Conservation (phyloP, 768 basidiomycete species). For the Sarcomyxa edulis region DNA sequence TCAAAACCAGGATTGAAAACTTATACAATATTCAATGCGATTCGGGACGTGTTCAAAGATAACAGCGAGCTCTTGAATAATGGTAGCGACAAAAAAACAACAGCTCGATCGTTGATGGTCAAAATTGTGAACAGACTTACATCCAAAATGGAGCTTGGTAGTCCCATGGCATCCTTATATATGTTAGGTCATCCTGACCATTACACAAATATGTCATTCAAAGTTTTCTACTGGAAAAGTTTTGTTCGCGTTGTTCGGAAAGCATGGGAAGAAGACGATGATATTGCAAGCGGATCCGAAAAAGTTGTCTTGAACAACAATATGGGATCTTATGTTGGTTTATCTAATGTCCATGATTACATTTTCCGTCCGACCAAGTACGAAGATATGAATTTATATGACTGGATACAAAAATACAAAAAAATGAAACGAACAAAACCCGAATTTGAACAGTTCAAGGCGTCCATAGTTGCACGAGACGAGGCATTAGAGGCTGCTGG, state of each 20-base stretch:
- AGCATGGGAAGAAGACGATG: constrained; percentile 8
- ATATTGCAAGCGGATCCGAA: constrained; percentile 8
- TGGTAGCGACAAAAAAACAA: constrained; percentile 5
- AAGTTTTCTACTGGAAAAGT: constrained; percentile 9
- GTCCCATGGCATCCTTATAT: constrained; percentile 20
- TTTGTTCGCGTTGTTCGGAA: constrained; percentile 13
- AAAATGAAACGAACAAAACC: neutral
- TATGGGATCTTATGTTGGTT: constrained; percentile 11
- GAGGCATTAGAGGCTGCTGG: no score
- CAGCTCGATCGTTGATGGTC: constrained; percentile 16
- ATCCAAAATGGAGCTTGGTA: constrained; percentile 23
- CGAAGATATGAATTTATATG: constrained; percentile 20
- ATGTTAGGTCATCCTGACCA: constrained; percentile 23
- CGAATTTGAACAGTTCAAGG: no score
- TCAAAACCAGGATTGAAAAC: constrained; percentile 20
- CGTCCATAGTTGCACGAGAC: no score
- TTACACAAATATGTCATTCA: constrained; percentile 24
- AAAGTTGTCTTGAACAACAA: constrained; percentile 15
- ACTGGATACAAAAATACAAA: constrained; percentile 15
- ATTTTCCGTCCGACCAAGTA: constrained; percentile 17
- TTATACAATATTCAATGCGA: constrained; percentile 16
- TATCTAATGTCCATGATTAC: constrained; percentile 20
- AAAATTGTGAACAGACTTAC: constrained; percentile 23
- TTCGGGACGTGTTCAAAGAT: constrained; percentile 15
- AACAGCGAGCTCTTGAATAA: constrained; percentile 14